Evolutionary conservation across 306 rosid genomes (phyloP).

Genomic region (Bauhinia variegata): DNA sequence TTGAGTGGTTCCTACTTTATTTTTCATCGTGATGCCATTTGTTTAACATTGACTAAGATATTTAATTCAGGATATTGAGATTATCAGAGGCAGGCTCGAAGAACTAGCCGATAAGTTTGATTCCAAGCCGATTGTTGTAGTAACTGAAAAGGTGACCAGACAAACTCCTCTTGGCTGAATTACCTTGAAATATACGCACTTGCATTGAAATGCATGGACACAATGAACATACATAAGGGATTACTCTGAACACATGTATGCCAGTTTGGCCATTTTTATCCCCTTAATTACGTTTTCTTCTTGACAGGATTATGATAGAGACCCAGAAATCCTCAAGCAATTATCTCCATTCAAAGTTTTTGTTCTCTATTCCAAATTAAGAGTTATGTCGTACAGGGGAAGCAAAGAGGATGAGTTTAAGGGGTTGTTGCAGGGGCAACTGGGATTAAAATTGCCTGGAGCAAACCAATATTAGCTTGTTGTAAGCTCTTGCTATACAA

Average conservation of each 20-base stretch:
- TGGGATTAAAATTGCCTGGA: slow-evolving; percentile 40
- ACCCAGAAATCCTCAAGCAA: slow-evolving; percentile 56
- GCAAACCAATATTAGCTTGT: too few relatives aligned
- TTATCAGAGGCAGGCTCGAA: slow-evolving; percentile 56
- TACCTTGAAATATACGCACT: background rate
- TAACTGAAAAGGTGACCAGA: slow-evolving; percentile 79
- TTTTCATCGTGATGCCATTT: slow-evolving; percentile 16
- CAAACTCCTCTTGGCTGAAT: slow-evolving; percentile 1
- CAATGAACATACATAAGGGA: too few relatives aligned
- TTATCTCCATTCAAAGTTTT: slow-evolving; percentile 60
- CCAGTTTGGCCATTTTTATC: slow-evolving; percentile 4
- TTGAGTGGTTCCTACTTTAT: slow-evolving; percentile 5
- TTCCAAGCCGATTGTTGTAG: slow-evolving; percentile 62
- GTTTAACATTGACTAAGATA: slow-evolving; percentile 18
- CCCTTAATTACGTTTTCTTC: slow-evolving; percentile 5
- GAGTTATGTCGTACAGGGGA: slow-evolving; percentile 48
- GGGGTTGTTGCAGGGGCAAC: slow-evolving; percentile 54
- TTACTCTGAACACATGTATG: too few relatives aligned
- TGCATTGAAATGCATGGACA: too few relatives aligned
- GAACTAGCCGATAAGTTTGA: slow-evolving; percentile 64
- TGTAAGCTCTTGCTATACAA: slow-evolving; percentile 14
- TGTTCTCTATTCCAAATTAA: slow-evolving; percentile 65
- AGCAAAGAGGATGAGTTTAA: slow-evolving; percentile 61
- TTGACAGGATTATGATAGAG: slow-evolving; percentile 90
- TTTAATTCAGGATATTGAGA: slow-evolving; percentile 62